Evolutionary conservation across 768 basidiomycete species (phyloP), one percentile per base, ranked within the genome.

Genomic region (Lactarius sp.): DNA sequence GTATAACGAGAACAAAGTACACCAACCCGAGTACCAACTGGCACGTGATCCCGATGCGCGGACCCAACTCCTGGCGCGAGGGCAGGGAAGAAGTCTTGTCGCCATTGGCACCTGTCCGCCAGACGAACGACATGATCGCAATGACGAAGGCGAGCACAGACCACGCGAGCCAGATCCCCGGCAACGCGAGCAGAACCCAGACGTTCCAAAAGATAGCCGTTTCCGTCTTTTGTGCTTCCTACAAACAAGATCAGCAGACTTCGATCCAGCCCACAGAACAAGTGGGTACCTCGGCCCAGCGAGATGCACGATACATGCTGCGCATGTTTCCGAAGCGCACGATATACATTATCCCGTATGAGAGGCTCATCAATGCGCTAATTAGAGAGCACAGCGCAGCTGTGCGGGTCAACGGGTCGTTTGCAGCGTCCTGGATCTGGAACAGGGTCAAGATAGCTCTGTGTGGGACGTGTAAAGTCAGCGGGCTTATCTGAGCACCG

Each of bases 311-410:
- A 68, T 83, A 77, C 83, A 88, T 87, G 65, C 79, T 86, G 49
- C 81, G 79, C 88, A 91, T 90, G 1, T 81, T 83, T 14, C 82
- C 81, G 62, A 90, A 90, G 33, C 86, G 76, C 16, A 90, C 77
- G 16, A 87, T 89, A 72, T 86, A 90, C 60, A 87, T 78, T 67
- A 88, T 88, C 0, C 89, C 89, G 69, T 83, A 91, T 3, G 81
- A 80, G 22, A 90, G 75, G 67, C 87, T 88, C 82, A 89, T 84
- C 63, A 89, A 69, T 1, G 86, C 84, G 42, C 81, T 87, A 0
- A 84, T 76, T 20, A 90, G 74, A 4, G 87, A 87, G n/a, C 87
- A 69, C 4, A 90, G 74, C 0, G 86, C 85, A 0, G 81, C 75
- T 2, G 82, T 85, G 47, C 88, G 80, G 4, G 82, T 85, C 10